Conservation (phyloP, 2,329 filamentous ascomycete species). For the Dichotomopilus funicola region DNA sequence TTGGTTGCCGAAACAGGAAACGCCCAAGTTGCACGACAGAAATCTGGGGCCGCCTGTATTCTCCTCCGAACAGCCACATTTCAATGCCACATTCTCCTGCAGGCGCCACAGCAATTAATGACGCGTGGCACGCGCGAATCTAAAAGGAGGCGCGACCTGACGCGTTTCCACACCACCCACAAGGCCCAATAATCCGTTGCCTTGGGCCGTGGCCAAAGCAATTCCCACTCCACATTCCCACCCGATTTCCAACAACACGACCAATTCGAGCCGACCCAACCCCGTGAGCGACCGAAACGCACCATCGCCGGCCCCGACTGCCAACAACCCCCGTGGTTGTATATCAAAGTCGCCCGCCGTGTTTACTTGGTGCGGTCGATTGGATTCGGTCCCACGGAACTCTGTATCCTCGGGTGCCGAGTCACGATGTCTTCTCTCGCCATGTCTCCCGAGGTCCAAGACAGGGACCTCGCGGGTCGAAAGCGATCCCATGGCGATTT, state of each 20-base stretch:
- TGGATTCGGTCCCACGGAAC: neutral
- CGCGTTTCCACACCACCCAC: conserved; percentile 8
- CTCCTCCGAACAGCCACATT: neutral
- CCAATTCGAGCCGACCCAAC: neutral
- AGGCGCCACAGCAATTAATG: conserved; percentile 7
- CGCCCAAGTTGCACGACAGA: too few relatives aligned
- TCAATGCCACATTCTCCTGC: neutral
- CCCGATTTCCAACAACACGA: neutral
- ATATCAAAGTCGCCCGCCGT: neutral
- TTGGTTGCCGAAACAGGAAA: too few relatives aligned
- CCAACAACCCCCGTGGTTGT: neutral
- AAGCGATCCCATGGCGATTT: conserved; percentile 21
- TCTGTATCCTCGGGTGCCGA: neutral
- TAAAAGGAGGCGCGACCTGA: conserved; percentile 11
- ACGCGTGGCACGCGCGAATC: conserved; percentile 7
- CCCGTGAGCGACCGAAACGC: neutral
- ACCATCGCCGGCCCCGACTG: neutral
- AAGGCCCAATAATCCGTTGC: conserved; percentile 18
- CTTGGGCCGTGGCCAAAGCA: conserved; percentile 7
- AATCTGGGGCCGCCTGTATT: too few relatives aligned
- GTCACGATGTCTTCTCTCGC: conserved; percentile 17
- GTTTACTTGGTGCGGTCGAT: neutral
- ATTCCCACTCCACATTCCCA: conserved; percentile 11
- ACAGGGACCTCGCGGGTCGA: conserved; percentile 12
- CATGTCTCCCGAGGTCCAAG: conserved; percentile 15